Base-by-base conservation (phyloP, 371 early-diverging fungal species). In the Nosema muscidifuracis region DNA sequence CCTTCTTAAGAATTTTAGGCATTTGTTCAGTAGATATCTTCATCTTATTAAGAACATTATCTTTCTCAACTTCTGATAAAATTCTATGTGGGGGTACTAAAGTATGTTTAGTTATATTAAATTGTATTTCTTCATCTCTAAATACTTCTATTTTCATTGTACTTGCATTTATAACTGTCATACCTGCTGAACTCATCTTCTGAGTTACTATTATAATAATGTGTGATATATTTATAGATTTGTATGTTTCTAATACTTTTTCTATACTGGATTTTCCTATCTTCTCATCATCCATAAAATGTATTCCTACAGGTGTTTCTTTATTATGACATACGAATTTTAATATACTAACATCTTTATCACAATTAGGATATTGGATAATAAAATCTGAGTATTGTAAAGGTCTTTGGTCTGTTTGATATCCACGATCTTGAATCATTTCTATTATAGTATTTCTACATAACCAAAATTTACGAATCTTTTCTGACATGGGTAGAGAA, bases 101-200 rank as follows among this genome's bases (percentile, higher is more conserved):
- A 47, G 86, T 86, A 82, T 99, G 99, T 74, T 92, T 87, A 38
- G 97, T 97, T 66, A 95, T 94, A 83, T 99, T 99, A 75, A 97
- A 94, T 40, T 95, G 82, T 62, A 97, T 81, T 80, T 97, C 97
- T 57, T 88, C 85, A 79, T 95, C 94, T 73, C 89, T 85, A 84
- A 99, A 99, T 7, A 89, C 85, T 77, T 96, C 96, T 40, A 96
- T 76, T 2, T 87, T 86, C 77, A 90, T 91, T 73, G 89, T 90
- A 31, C 89, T 68, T 42, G 63, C 62, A 66, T 66, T 62, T 20
- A 58, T 36, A 31, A 80, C 67, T 16, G 63, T 73, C 31, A 64
- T 61, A 43, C 79, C 42, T 50, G 76, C 34, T 15, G 77, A 56
- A 31, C 67, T 76, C n/a, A 74, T 70, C 26, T 58, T 57, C 20